Evolutionary conservation across 371 early-diverging fungal species (phyloP), one percentile per base, ranked within the genome.

Genomic region (Parasitella parasitica): DNA sequence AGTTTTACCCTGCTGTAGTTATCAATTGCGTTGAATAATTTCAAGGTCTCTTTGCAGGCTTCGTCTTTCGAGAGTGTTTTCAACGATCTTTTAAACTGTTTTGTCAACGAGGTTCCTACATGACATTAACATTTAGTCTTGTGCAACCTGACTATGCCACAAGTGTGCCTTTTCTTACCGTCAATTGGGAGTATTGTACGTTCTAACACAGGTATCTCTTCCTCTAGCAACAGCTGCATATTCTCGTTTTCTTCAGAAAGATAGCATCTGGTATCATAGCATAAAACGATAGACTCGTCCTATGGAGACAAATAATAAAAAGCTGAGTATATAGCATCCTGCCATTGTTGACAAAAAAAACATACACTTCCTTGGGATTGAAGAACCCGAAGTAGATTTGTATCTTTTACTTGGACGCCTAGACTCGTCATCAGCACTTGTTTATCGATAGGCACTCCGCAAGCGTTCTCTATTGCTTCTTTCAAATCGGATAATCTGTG

Each of bases 341-440:
- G 24, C 13, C 13, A 46, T 46, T 46, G 24, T 13, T 5, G 13
- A 20, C 1, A 26, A n/a, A 13, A n/a, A 20, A n/a, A 41, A 35
- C 61, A 55, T 79, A 84, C 87, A 61, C 81, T 69, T 38, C 78
- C 84, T n/a, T 72, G 72, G 11, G 86, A 77, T 26, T 77, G 66
- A 24, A 82, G 56, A 1, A 82, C 76, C 20, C 81, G 80, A 24
- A 67, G 61, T 36, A 86, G 61, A 64, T 81, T 81, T n/a, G 76
- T 75, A 46, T 73, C 69, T 64, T 76, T 80, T 34, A 87, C 82
- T 61, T 80, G 82, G 9, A 74, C 71, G 6, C 87, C 87, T 59
- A 70, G 76, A 54, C 82, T 80, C 15, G 87, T 87, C 83, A 87
- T 85, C 53, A 87, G 64, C 63, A 87, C 86, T 69, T 87, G 87